These are phyloP conservation scores for Coniosporium tulheliwenetii DNA, from an alignment of 2,329 filamentous ascomycete species.

Conservation along the genomic window DNA sequence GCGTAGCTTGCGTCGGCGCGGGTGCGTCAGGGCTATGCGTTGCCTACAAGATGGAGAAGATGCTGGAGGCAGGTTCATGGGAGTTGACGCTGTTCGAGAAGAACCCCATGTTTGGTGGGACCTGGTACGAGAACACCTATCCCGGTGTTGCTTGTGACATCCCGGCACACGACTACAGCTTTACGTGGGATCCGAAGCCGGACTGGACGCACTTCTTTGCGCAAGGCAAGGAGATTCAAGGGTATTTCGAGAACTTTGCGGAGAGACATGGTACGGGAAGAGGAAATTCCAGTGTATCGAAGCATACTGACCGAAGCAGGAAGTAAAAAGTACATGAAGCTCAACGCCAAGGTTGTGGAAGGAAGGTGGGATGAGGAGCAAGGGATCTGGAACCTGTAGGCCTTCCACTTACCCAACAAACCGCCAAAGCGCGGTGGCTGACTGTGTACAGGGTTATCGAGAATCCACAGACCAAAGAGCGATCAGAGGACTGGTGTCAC, in stretches of 20 bases:
- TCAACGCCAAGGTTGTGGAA: slow-evolving; percentile 26
- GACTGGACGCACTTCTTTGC: slow-evolving; percentile 45
- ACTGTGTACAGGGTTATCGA: slow-evolving; percentile 5
- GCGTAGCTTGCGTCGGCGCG: slow-evolving; percentile 14
- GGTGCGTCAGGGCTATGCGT: slow-evolving; percentile 16
- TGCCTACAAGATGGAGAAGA: slow-evolving; percentile 18
- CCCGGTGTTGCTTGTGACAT: background rate
- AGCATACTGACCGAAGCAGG: slow-evolving; percentile 1
- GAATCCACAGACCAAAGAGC: slow-evolving; percentile 12
- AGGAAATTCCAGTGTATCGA: too few species aligned
- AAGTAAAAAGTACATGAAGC: slow-evolving; percentile 26
- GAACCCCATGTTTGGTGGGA: background rate
- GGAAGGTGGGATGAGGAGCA: slow-evolving; percentile 25
- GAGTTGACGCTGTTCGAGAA: slow-evolving; percentile 14
- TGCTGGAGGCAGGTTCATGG: slow-evolving; percentile 14
- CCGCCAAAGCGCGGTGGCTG: slow-evolving; percentile 1
- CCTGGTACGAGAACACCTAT: background rate
- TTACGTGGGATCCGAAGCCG: slow-evolving; percentile 43
- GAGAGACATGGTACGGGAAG: slow-evolving; percentile 8
- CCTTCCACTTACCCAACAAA: slow-evolving; percentile 13
- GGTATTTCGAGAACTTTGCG: slow-evolving; percentile 30
- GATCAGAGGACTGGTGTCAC: slow-evolving; percentile 13
- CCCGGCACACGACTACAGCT: slow-evolving; percentile 41
- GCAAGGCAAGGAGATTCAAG: slow-evolving; percentile 37
- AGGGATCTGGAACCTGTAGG: slow-evolving; percentile 23